Evolutionary conservation across 805 yeast genomes (phyloP).

Genomic region (Saccharomycopsis javanensis): DNA sequence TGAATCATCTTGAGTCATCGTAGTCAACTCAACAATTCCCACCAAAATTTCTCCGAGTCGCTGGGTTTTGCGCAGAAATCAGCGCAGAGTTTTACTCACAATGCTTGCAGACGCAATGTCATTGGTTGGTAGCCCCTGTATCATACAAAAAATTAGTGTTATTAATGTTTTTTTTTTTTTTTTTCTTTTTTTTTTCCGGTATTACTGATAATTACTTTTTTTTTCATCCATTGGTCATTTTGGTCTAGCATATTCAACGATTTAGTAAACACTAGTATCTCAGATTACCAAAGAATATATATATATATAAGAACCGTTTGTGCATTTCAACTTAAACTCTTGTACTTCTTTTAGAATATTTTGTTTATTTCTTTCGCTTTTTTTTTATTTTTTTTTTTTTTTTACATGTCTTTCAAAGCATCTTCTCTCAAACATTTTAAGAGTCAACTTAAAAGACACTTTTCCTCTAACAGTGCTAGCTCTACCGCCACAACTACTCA

Average conservation of each 20-base stretch:
- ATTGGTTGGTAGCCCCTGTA: neutral
- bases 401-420: neutral
- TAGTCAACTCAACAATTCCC: neutral
- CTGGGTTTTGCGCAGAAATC: neutral
- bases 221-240: too few species aligned
- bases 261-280: too few species aligned
- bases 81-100: neutral
- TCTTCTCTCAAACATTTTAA: neutral
- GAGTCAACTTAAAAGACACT: neutral
- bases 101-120: neutral
- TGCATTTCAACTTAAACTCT: too few species aligned
- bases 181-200: neutral
- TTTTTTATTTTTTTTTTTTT: neutral
- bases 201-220: too few species aligned
- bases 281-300: too few species aligned
- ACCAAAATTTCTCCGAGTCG: neutral
- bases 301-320: too few species aligned
- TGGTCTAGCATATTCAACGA: too few species aligned
- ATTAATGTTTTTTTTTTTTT: neutral
- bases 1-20: neutral
- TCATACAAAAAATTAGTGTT: neutral
- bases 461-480: neutral
- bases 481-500: neutral
- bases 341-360: too few species aligned
- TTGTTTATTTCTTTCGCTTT: neutral